Evolutionary conservation across 352 stramenopile genomes (phyloP), one percentile per base, ranked within the genome.

Genomic region (Globisporangium cystogenes): DNA sequence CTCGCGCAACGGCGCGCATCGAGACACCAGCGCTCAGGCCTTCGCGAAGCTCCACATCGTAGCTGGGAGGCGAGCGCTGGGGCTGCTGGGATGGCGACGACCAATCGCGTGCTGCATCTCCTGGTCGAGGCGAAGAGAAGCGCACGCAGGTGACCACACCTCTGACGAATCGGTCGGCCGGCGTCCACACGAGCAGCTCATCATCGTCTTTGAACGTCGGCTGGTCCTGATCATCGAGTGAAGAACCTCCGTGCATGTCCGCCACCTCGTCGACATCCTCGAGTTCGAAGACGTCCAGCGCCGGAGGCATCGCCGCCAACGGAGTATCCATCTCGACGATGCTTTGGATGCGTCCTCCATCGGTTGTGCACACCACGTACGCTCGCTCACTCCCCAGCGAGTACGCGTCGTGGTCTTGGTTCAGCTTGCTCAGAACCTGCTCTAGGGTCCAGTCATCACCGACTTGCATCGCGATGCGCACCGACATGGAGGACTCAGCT

Each of bases 221-320:
- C 7, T 11, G n/a, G 43, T 29, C 8, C 27, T 2, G 6, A 5
- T 31, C 33, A 12, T 20, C 31, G 37, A 5, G 3, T 4, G n/a
- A 15, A 7, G 18, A 3, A 26, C 57, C 42, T 3, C 55, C 44
- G 14, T 59, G 18, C 20, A 4, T 11, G 4, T 43, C 39, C 7
- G 7, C 2, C 7, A 21, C 45, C 18, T 23, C 23, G 36, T 15
- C 12, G 11, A 51, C 23, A 39, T 53, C 53, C 12, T 73, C 67
- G 1, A 84, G 50, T 36, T 86, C 72, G 41, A 77, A 77, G 6
- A 70, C 55, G 37, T 84, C 64, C n/a, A 74, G 58, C 1, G 64
- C 55, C 1, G 50, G 65, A 2, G 68, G 27, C 1, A 73, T 20
- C 4, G 61, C 55, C 18, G 37, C 41, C 8, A 80, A n/a, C 16